Evolutionary conservation across 2,329 filamentous ascomycete genomes (phyloP).

Genomic region (Xylariomycetidae sp.): DNA sequence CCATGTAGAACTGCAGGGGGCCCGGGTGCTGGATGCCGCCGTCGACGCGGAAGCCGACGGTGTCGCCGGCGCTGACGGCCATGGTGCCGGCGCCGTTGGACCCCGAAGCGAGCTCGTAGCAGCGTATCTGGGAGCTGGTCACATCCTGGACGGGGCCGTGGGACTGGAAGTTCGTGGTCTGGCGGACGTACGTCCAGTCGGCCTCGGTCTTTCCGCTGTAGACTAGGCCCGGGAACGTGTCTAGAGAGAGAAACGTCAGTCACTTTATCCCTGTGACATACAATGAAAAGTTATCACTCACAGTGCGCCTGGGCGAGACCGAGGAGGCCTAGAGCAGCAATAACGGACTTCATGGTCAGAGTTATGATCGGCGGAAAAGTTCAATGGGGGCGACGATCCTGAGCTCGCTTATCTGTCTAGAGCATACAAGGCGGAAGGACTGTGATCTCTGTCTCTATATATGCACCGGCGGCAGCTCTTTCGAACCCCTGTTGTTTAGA

Average conservation of each 20-base stretch:
- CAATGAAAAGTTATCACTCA: too few relatives aligned
- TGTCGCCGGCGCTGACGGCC: conserved; percentile 29
- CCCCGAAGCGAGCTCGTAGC: conserved; percentile 27
- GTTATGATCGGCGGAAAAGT: too few relatives aligned
- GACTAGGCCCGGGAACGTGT: conserved; percentile 23
- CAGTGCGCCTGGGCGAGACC: conserved; percentile 21
- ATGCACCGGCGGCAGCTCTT: too few relatives aligned
- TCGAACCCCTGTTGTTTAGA: too few relatives aligned
- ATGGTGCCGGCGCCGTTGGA: conserved; percentile 26
- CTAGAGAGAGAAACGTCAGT: too few relatives aligned
- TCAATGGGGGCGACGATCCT: too few relatives aligned
- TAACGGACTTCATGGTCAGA: conserved; percentile 17
- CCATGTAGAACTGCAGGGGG: conserved; percentile 25
- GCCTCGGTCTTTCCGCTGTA: conserved; percentile 18
- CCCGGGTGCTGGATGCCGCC: conserved; percentile 24
- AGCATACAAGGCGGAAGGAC: too few relatives aligned
- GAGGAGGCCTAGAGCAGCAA: conserved; percentile 14
- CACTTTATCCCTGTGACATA: too few relatives aligned
- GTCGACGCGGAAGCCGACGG: conserved; percentile 30
- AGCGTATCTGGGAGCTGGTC: conserved; percentile 28
- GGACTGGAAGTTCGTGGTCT: conserved; percentile 33
- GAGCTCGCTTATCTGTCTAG: too few relatives aligned
- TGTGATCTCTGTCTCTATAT: too few relatives aligned
- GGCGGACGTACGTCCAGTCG: conserved; percentile 30
- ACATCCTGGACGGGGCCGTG: conserved; percentile 31